Percentiles rank a stretch among this genome's conserved stretches.
Evolutionary conservation across 163 green algal genomes (phyloP).

Genomic region (Volvox carteri): DNA sequence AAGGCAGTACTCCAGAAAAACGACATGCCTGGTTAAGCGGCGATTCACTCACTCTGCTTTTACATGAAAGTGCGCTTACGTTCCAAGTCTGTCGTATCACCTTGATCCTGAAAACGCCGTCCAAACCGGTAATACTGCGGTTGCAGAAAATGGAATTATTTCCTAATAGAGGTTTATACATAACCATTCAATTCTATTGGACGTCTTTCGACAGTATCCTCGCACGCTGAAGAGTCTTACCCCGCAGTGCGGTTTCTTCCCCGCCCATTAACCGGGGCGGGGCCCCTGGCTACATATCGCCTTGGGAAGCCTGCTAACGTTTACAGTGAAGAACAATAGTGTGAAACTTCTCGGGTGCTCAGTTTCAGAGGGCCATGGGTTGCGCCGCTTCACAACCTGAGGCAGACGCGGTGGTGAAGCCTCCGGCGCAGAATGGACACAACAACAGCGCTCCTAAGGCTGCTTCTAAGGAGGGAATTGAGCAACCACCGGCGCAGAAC

Average conservation of each 20-base stretch:
- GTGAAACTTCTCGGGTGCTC: not conserved
- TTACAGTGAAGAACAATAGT: not conserved
- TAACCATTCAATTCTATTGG: not conserved
- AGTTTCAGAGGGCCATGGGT: slow-evolving; percentile 19
- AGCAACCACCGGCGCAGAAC: slow-evolving; percentile 19
- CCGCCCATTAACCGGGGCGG: not conserved
- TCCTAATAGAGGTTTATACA: not conserved
- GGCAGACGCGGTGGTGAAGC: slow-evolving; percentile 40
- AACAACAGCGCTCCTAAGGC: not conserved
- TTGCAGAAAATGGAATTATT: not conserved
- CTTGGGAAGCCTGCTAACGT: not conserved
- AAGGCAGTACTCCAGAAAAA: not conserved
- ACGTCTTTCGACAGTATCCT: not conserved
- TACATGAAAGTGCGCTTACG: not conserved
- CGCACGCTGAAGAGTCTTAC: not conserved
- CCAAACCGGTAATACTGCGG: not conserved
- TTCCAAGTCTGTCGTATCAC: not conserved
- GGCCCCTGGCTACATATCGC: not conserved
- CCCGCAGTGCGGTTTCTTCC: slow-evolving; percentile 17
- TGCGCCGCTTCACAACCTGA: slow-evolving; percentile 41
- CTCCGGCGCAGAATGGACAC: slow-evolving; percentile 18
- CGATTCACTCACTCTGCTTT: not conserved
- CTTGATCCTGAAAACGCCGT: not conserved
- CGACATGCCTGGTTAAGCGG: not conserved
- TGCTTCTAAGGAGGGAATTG: slow-evolving; percentile 26